Conservation (phyloP, 2,329 filamentous ascomycete species). For the Trichoderma lentiforme region DNA sequence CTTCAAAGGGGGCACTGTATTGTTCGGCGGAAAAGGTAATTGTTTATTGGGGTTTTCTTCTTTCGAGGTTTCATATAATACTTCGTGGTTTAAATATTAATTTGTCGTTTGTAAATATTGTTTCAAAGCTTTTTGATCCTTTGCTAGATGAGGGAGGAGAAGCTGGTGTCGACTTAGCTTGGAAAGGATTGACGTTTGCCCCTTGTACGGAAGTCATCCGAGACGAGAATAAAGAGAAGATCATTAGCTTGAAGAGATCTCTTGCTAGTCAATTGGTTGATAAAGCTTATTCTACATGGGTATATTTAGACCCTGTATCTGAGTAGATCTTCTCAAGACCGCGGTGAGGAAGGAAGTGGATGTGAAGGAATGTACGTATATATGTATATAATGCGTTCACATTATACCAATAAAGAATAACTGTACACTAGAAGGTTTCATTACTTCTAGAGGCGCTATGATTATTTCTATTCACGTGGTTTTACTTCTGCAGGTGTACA, state of each 20-base stretch:
- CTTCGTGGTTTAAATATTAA: not conserved
- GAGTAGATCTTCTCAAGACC: not conserved
- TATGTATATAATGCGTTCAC: not conserved
- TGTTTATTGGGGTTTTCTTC: not conserved
- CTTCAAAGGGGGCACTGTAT: not conserved
- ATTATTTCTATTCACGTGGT: not conserved
- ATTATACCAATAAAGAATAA: not conserved
- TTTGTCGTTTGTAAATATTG: not conserved
- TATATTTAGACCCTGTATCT: not conserved
- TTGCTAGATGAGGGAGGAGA: not conserved
- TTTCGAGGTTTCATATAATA: not conserved
- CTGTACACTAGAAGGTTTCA: not conserved
- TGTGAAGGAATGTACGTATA: not conserved
- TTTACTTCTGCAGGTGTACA: not conserved
- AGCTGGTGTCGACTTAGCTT: not conserved
- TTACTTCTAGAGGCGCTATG: not conserved
- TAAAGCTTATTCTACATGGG: not conserved
- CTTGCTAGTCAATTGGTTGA: not conserved
- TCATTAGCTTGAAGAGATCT: not conserved
- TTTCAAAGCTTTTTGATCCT: not conserved
- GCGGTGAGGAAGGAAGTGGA: not conserved
- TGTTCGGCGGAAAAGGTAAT: too few species aligned
- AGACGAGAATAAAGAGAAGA: not conserved
- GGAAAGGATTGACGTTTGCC: not conserved
- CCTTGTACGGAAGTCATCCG: not conserved